Conservation (phyloP, 2,329 filamentous ascomycete genomes). For the Venturia effusa region DNA sequence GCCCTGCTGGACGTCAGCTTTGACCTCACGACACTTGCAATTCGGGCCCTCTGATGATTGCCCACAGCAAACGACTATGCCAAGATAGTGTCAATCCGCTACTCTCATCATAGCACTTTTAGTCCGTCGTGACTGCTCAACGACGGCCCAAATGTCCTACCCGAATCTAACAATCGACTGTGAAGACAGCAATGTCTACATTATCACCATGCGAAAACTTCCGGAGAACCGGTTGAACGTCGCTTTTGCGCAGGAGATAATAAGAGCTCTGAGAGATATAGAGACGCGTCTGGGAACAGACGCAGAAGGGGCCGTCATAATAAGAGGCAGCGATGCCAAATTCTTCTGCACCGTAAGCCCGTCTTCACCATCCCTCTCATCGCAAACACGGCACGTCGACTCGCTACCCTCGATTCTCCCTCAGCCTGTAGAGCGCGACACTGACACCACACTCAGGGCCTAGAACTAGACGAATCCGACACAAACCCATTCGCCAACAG, state of each 20-base stretch:
- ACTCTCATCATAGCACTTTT: neutral
- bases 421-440: neutral
- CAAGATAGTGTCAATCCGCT: neutral
- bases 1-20: neutral
- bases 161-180: conserved; percentile 35
- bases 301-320: conserved; percentile 42
- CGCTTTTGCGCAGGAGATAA: conserved; percentile 41
- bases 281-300: conserved; percentile 36
- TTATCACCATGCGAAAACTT: conserved; percentile 44
- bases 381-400: conserved; percentile 11
- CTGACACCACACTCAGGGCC: conserved; percentile 17
- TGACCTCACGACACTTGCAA: neutral
- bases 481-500: conserved; percentile 44
- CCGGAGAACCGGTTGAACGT: conserved; percentile 44
- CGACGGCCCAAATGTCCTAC: conserved; percentile 16
- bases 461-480: conserved; percentile 37
- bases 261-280: conserved; percentile 37
- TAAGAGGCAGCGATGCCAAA: conserved; percentile 39
- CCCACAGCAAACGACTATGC: neutral
- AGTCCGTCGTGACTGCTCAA: neutral
- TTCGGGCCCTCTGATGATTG: neutral
- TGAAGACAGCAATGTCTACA: conserved; percentile 33
- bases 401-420: neutral
- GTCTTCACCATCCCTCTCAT: neutral
- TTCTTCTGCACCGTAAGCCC: conserved; percentile 38